Evolutionary conservation across 305 asterid genomes (phyloP).

Genomic region (Fraxinus dipetala): DNA sequence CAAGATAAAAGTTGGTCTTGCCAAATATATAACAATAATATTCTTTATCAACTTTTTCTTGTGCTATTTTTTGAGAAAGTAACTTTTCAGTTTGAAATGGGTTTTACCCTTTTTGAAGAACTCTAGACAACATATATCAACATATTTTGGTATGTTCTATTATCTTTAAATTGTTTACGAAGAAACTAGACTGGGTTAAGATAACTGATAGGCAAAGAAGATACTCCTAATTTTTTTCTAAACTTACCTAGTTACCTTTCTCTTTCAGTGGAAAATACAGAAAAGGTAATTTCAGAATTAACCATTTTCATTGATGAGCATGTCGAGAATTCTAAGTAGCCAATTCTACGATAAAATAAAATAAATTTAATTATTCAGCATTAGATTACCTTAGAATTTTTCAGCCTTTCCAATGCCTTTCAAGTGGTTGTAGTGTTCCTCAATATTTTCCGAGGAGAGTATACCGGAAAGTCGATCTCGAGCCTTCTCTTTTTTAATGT

Average conservation of each 20-base stretch:
- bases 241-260: neutral
- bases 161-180: neutral
- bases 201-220: neutral
- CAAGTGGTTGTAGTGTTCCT: neutral
- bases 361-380: neutral
- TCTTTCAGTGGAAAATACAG: neutral
- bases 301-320: neutral
- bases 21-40: neutral
- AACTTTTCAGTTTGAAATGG: neutral
- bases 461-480: neutral
- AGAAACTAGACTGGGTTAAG: neutral
- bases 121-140: neutral
- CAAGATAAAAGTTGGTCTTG: neutral
- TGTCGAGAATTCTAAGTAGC: neutral
- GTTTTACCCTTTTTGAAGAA: neutral
- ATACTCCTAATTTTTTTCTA: neutral
- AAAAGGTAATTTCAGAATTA: neutral
- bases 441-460: neutral
- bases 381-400: neutral
- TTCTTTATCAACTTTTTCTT: neutral
- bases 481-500: neutral
- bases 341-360: neutral
- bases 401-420: neutral
- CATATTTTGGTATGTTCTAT: neutral
- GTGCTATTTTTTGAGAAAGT: neutral